phyloP scores from a whole-genome alignment of 2,329 filamentous ascomycete species.

The Fusarium napiforme region DNA sequence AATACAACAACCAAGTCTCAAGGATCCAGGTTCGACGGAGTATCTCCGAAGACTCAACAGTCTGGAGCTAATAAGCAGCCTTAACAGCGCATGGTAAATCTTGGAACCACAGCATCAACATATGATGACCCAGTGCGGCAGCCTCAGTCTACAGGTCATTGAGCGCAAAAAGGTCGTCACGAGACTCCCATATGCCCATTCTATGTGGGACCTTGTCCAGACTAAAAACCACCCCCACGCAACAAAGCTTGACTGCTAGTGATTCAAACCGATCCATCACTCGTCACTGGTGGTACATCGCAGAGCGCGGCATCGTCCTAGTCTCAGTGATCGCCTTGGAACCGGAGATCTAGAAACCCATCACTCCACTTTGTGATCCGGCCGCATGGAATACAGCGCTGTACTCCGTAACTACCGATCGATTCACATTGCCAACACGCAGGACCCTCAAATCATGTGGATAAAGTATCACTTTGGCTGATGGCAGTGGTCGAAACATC shows the following conservation, averaged over 20 bases:
- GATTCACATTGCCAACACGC: constrained; percentile 29
- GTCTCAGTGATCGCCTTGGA: constrained; percentile 23
- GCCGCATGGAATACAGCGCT: constrained; percentile 12
- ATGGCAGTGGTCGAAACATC: not conserved
- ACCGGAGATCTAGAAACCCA: constrained; percentile 21
- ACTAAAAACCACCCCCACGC: constrained; percentile 31
- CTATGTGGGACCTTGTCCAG: constrained; percentile 31
- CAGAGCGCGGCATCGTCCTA: constrained; percentile 31
- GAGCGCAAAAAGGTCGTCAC: constrained; percentile 19
- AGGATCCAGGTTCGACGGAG: not conserved
- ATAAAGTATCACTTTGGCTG: constrained; percentile 22
- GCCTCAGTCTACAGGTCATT: not conserved
- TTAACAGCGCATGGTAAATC: not conserved
- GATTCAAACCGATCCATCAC: constrained; percentile 22
- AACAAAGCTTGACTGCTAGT: constrained; percentile 33
- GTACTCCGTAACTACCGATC: not conserved
- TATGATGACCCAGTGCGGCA: not conserved
- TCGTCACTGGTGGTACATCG: constrained; percentile 10
- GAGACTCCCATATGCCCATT: constrained; percentile 23
- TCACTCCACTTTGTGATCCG: constrained; percentile 25
- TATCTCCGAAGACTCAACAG: not conserved
- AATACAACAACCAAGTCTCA: not conserved
- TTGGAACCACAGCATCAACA: not conserved
- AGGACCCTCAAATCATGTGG: constrained; percentile 30
- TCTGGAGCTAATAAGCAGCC: not conserved